A percentile compares a stretch with the other conserved stretches of the same genome.
Conservation (phyloP, 805 yeast species). For the Cyberlindnera galapagoensis region DNA sequence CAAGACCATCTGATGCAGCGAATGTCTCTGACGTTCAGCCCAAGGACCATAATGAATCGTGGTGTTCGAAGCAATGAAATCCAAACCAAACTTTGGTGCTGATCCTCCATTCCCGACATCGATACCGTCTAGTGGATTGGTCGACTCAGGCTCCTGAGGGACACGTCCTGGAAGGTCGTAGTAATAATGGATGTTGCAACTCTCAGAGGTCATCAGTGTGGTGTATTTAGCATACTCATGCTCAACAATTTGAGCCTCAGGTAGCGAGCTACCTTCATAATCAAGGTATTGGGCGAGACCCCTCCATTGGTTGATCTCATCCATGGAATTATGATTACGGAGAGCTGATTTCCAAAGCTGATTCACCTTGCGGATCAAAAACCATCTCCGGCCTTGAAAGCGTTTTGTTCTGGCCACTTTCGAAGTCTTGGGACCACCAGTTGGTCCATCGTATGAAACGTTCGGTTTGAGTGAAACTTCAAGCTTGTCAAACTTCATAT, state of each 20-base stretch:
- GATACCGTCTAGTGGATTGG: constrained; percentile 33
- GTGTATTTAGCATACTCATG: constrained; percentile 83
- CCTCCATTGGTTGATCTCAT: constrained; percentile 45
- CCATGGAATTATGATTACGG: constrained; percentile 5
- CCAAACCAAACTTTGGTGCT: constrained; percentile 57
- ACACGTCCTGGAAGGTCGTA: constrained; percentile 69
- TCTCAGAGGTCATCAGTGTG: constrained; percentile 55
- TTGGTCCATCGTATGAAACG: constrained; percentile 46
- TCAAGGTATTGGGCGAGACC: constrained; percentile 71
- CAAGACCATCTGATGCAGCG: constrained; percentile 56
- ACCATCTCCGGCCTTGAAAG: constrained; percentile 4
- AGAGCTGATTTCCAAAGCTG: constrained; percentile 3
- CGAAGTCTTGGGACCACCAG: constrained; percentile 1
- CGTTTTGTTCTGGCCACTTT: constrained; percentile 1
- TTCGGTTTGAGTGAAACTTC: constrained; percentile 64
- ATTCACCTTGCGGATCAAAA: constrained; percentile 1
- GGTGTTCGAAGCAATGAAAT: constrained; percentile 50
- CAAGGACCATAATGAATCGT: constrained; percentile 89
- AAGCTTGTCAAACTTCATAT: constrained; percentile 43
- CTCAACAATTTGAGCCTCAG: constrained; percentile 32
- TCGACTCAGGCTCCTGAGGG: constrained; percentile 32
- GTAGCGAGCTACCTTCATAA: constrained; percentile 25
- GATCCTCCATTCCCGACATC: constrained; percentile 54
- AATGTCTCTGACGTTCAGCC: constrained; percentile 80
- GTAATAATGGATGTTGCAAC: constrained; percentile 49